Evolutionary conservation across 176 grass and related monocot species (phyloP).

Genomic region (Cocos nucifera): DNA sequence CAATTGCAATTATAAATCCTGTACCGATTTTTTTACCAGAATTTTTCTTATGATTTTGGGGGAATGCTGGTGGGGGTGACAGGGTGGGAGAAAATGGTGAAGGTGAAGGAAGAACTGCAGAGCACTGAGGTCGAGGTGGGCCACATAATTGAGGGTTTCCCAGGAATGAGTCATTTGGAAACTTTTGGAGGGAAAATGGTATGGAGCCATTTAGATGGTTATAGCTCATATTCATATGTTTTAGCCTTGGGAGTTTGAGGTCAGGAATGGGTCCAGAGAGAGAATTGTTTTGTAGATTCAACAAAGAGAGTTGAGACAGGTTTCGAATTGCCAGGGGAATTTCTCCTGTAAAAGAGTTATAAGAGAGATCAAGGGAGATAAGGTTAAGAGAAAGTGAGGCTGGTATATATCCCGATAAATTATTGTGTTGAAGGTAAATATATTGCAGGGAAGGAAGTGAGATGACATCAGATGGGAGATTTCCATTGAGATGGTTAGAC

Average conservation of each 20-base stretch:
- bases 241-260: conserved; percentile 57
- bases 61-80: conserved; percentile 26
- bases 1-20: conserved; percentile 58
- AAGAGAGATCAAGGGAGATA: conserved; percentile 64
- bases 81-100: conserved; percentile 29
- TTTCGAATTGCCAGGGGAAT: conserved; percentile 52
- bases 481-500: conserved; percentile 67
- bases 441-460: conserved; percentile 65
- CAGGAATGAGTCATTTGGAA: conserved; percentile 56
- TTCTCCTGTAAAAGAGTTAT: conserved; percentile 72
- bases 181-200: conserved; percentile 64
- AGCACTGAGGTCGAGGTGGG: conserved; percentile 59
- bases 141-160: conserved; percentile 75
- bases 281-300: conserved; percentile 68
- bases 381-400: conserved; percentile 45
- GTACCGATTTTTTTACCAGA: conserved; percentile 38
- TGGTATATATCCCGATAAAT: conserved; percentile 71
- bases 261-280: conserved; percentile 72
- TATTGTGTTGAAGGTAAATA: conserved; percentile 86
- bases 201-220: conserved; percentile 75
- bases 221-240: conserved; percentile 66
- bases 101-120: conserved; percentile 20
- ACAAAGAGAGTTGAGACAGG: conserved; percentile 48
- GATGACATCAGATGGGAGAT: conserved; percentile 55
- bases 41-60: conserved; percentile 26